A percentile compares a stretch with the other conserved stretches of the same genome.
Evolutionary conservation across 352 stramenopile species (phyloP).

Genomic region (Globisporangium parvum): DNA sequence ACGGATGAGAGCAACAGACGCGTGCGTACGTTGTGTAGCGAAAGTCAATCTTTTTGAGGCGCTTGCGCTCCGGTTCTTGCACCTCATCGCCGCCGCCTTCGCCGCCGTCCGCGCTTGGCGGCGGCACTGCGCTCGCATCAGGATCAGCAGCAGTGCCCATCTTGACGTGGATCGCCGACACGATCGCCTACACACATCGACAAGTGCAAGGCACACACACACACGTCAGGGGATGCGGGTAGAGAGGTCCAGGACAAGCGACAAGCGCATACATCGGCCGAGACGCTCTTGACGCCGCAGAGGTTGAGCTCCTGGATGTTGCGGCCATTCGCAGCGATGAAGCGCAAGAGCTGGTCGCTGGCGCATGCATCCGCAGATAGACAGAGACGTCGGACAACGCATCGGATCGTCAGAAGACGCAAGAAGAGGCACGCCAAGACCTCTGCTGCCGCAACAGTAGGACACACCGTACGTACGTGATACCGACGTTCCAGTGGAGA

Average conservation of each 20-base stretch:
- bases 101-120: conserved; percentile 1
- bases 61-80: conserved; percentile 70
- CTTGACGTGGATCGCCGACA: conserved; percentile 73
- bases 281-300: conserved; percentile 83
- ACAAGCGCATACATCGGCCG: conserved; percentile 46
- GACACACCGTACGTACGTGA: conserved; percentile 57
- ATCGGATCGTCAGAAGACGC: too few species aligned
- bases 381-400: neutral
- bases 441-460: neutral
- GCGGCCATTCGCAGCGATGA: conserved; percentile 55
- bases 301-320: conserved; percentile 86
- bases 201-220: neutral
- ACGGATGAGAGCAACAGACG: conserved; percentile 15
- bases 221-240: neutral
- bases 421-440: neutral
- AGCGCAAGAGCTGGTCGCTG: conserved; percentile 79
- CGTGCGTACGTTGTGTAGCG: conserved; percentile 74
- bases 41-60: conserved; percentile 87
- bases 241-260: neutral
- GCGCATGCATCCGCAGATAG: neutral
- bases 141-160: conserved; percentile 53
- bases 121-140: conserved; percentile 5
- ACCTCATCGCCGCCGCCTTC: conserved; percentile 22
- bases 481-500: conserved; percentile 83
- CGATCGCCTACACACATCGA: conserved; percentile 30